These are phyloP conservation scores for Serendipita sp. DNA, from an alignment of 768 basidiomycete genomes.

Conservation along the genomic window DNA sequence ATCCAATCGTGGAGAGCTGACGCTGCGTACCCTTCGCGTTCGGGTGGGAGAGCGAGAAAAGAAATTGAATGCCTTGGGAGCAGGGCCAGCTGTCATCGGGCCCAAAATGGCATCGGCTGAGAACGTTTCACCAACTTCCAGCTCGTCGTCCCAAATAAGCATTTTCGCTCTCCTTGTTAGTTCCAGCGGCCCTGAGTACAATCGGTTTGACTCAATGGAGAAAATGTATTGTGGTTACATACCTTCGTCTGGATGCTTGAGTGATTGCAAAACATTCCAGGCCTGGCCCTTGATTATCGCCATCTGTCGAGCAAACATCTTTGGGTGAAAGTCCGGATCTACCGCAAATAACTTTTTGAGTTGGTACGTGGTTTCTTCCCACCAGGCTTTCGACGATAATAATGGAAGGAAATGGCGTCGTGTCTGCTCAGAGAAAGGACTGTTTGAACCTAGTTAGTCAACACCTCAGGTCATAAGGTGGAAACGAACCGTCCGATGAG, in stretches of 20 bases:
- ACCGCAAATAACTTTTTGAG: slow-evolving; percentile 61
- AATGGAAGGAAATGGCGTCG: slow-evolving; percentile 68
- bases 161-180: slow-evolving; percentile 69
- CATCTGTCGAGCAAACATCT: slow-evolving; percentile 81
- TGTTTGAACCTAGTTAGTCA: slow-evolving; percentile 7
- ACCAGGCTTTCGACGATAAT: slow-evolving; percentile 73
- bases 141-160: slow-evolving; percentile 73
- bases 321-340: slow-evolving; percentile 76
- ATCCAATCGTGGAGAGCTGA: slow-evolving; percentile 25
- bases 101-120: slow-evolving; percentile 21
- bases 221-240: slow-evolving; percentile 10
- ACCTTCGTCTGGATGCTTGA: slow-evolving; percentile 70
- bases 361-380: slow-evolving; percentile 73
- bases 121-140: slow-evolving; percentile 50
- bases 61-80: slow-evolving; percentile 49
- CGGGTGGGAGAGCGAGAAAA: slow-evolving; percentile 22
- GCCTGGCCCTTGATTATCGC: slow-evolving; percentile 91
- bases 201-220: neutral
- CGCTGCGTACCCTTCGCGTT: slow-evolving; percentile 34
- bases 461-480: slow-evolving; percentile 6
- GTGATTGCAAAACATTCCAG: slow-evolving; percentile 75
- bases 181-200: slow-evolving; percentile 60
- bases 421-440: slow-evolving; percentile 69
- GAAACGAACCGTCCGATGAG: slow-evolving; percentile 43
- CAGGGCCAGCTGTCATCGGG: slow-evolving; percentile 16